Conservation (phyloP, 495 filamentous ascomycete genomes). For the Xylaria bambusicola region DNA sequence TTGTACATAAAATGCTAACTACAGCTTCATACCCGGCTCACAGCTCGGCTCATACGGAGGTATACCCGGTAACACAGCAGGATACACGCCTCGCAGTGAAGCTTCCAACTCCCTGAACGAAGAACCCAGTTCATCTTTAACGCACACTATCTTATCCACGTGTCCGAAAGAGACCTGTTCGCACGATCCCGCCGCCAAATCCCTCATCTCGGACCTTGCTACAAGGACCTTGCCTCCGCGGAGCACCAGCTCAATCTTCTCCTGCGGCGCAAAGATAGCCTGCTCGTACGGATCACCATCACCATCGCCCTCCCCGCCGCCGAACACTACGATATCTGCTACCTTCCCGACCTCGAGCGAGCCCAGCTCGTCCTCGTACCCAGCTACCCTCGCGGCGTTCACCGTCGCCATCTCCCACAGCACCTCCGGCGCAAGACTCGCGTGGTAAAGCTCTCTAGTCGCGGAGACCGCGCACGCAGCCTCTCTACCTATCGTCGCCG, state of each 20-base stretch:
- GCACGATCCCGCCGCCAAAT: constrained; percentile 1
- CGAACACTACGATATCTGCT: constrained; percentile 15
- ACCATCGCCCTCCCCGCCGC: neutral
- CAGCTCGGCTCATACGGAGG: constrained; percentile 21
- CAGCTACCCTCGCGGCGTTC: constrained; percentile 19
- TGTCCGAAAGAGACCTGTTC: constrained; percentile 4
- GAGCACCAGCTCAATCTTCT: constrained; percentile 17
- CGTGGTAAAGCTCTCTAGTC: constrained; percentile 3
- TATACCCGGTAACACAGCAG: constrained; percentile 16
- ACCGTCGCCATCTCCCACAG: constrained; percentile 23
- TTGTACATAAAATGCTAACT: too few species aligned
- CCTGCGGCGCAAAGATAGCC: constrained; percentile 17
- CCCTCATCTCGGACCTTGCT: neutral
- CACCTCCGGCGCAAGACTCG: neutral
- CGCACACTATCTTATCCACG: constrained; percentile 1
- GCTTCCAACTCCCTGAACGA: constrained; percentile 16
- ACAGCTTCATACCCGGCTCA: too few species aligned
- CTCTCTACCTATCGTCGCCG: constrained; percentile 22
- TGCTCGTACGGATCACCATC: constrained; percentile 1
- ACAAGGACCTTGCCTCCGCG: constrained; percentile 18
- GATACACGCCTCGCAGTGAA: constrained; percentile 18
- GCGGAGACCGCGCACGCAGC: constrained; percentile 17
- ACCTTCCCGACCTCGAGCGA: constrained; percentile 15
- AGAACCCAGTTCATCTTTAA: constrained; percentile 15
- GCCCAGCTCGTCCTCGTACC: constrained; percentile 15